Evolutionary conservation across 2,329 filamentous ascomycete genomes (phyloP), one percentile per base, ranked within the genome.

Genomic region (Penicillium decumbens): DNA sequence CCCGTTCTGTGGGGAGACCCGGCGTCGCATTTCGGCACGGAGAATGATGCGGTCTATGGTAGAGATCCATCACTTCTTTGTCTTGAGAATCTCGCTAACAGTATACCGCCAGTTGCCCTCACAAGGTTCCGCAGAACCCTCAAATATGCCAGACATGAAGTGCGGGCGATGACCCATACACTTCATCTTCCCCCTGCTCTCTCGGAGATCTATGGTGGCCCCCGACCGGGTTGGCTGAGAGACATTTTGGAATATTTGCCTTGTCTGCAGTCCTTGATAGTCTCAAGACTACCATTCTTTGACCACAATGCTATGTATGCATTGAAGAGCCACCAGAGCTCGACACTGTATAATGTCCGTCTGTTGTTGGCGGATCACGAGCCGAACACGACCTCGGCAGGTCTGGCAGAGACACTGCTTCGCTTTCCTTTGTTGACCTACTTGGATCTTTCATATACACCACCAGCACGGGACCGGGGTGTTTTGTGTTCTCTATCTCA

Each of bases 1-100:
- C 79, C 79, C 2, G 76, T 79, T 54, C 72, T 84, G 1, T 84
- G 81, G 81, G 81, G 81, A 13, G 78, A 80, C 58, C 81, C 81
- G 18, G 80, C 81, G 0, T 82, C 80, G 7, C 80, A 84, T 63
- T 84, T 84, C 61, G 79, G 78, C 27, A 73, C 73, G 2, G 75
- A 82, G 44, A 80, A 83, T 59, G 81, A 83, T 60, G 77, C 75
- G 7, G 79, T 83, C 27, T 83, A 83, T 59, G 75, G 77, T 72
- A 61, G 55, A 54, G 43, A 6, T 30, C 13, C n/a, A 33, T 15
- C 12, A 4, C 6, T 4, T 18, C 25, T 10, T 32, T 6, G 6
- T 18, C 28, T 23, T n/a, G 12, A 12, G 37, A 25, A 15, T 20
- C n/a, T 35, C 33, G 18, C 54, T 63, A 46, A 64, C 51, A 38